Evolutionary conservation across 768 basidiomycete genomes (phyloP).

Genomic region (Melanogaster broomeanus): DNA sequence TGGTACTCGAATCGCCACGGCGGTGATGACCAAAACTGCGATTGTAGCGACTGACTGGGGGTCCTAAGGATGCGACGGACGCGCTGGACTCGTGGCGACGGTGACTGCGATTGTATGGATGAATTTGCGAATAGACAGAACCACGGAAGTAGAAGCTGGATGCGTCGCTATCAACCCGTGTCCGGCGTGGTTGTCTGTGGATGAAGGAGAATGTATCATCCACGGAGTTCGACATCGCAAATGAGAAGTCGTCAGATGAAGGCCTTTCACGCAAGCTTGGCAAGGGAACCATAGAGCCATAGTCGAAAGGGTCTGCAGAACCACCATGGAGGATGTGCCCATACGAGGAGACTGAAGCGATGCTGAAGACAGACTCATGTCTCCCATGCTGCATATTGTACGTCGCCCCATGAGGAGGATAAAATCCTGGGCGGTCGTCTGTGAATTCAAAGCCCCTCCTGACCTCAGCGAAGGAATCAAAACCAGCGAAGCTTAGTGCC

Average conservation of each 20-base stretch:
- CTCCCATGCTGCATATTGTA: conserved; percentile 42
- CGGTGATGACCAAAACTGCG: conserved; percentile 56
- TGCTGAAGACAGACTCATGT: conserved; percentile 67
- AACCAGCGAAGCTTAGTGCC: conserved; percentile 65
- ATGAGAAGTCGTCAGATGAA: conserved; percentile 58
- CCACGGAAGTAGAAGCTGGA: conserved; percentile 73
- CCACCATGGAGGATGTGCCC: conserved; percentile 68
- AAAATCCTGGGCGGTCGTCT: conserved; percentile 62
- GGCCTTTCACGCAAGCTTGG: conserved; percentile 56
- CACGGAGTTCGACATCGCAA: conserved; percentile 51
- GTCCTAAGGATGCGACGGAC: conserved; percentile 54
- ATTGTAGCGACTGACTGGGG: conserved; percentile 75
- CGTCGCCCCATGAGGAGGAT: conserved; percentile 49
- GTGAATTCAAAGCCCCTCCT: conserved; percentile 77
- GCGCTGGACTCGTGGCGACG: conserved; percentile 63
- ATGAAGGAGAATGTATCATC: conserved; percentile 79
- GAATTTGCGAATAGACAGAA: conserved; percentile 27
- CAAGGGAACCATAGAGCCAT: conserved; percentile 38
- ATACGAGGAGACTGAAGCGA: conserved; percentile 80
- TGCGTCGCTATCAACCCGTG: conserved; percentile 71
- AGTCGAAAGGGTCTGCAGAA: conserved; percentile 72
- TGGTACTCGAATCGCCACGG: conserved; percentile 59
- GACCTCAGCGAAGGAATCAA: conserved; percentile 79
- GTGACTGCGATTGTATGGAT: conserved; percentile 49
- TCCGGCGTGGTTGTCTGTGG: conserved; percentile 38